phyloP scores from a whole-genome alignment of 2,329 filamentous ascomycete genomes.

The Fusarium brevicatenulatum region DNA sequence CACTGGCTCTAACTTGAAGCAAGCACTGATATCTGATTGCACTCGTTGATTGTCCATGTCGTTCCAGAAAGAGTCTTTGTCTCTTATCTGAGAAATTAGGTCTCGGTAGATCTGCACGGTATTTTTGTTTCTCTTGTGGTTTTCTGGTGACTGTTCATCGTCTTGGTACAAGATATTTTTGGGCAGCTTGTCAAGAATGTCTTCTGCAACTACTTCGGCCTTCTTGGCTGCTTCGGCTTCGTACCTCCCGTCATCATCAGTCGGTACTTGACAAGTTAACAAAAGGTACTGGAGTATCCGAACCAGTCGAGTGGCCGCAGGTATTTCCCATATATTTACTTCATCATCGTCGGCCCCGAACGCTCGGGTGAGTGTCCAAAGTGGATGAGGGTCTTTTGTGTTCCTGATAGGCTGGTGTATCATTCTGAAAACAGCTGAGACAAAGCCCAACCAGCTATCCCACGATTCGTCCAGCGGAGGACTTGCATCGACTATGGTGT shows the following conservation, averaged over 20 bases:
- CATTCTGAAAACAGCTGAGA: not conserved
- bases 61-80: accelerated
- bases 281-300: not conserved
- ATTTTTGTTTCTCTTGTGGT: accelerated
- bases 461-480: not conserved
- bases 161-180: not conserved
- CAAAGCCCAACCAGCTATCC: not conserved
- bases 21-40: not conserved
- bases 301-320: not conserved
- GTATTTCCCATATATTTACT: not conserved
- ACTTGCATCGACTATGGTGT: not conserved
- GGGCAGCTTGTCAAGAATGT: not conserved
- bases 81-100: not conserved
- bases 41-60: accelerated
- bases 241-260: accelerated
- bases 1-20: not conserved
- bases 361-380: not conserved
- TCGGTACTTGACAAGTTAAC: accelerated
- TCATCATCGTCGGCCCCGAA: not conserved
- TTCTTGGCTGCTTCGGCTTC: not conserved
- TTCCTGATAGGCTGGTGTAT: accelerated
- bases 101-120: accelerated
- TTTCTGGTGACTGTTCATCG: not conserved
- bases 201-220: not conserved
- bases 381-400: not conserved